Percentiles rank a stretch among this genome's conserved stretches.
Evolutionary conservation across 768 basidiomycete genomes (phyloP).

Genomic region (Hydnomerulius pinastri): DNA sequence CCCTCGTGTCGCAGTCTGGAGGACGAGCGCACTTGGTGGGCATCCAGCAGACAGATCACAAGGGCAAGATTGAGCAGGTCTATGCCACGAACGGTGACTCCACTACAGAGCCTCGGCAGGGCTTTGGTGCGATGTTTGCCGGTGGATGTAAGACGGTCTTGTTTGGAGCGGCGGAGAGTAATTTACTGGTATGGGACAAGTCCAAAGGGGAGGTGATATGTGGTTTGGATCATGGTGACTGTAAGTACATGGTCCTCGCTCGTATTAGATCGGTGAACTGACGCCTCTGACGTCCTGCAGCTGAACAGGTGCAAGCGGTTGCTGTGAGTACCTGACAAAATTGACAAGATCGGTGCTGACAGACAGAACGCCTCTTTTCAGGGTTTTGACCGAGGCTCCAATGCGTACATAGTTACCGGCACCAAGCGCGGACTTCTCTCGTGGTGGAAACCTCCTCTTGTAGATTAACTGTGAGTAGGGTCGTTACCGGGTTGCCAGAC

Average conservation of each 20-base stretch:
- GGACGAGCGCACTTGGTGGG: constrained; percentile 54
- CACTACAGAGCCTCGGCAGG: constrained; percentile 30
- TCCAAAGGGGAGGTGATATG: constrained; percentile 53
- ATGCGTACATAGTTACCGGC: constrained; percentile 51
- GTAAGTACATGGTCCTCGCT: constrained; percentile 34
- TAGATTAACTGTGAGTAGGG: constrained; percentile 30
- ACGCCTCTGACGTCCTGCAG: constrained; percentile 17
- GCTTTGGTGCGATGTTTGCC: constrained; percentile 56
- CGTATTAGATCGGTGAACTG: constrained; percentile 4
- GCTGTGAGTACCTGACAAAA: constrained; percentile 28
- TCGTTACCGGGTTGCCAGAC: constrained; percentile 6
- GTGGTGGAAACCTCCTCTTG: constrained; percentile 52
- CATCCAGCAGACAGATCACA: constrained; percentile 49
- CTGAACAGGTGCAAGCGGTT: constrained; percentile 34
- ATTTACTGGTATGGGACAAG: constrained; percentile 64
- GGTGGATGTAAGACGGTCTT: constrained; percentile 53
- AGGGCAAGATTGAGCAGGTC: constrained; percentile 53
- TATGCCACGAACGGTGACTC: constrained; percentile 45
- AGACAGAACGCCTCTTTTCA: constrained; percentile 14
- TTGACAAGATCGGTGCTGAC: constrained; percentile 26
- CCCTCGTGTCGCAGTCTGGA: constrained; percentile 53
- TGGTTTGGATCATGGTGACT: constrained; percentile 61
- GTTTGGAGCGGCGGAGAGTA: constrained; percentile 56
- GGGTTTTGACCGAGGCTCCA: constrained; percentile 49
- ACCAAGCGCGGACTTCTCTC: constrained; percentile 54